phyloP scores from a whole-genome alignment of 768 basidiomycete genomes.

The Termitomyces sp. region DNA sequence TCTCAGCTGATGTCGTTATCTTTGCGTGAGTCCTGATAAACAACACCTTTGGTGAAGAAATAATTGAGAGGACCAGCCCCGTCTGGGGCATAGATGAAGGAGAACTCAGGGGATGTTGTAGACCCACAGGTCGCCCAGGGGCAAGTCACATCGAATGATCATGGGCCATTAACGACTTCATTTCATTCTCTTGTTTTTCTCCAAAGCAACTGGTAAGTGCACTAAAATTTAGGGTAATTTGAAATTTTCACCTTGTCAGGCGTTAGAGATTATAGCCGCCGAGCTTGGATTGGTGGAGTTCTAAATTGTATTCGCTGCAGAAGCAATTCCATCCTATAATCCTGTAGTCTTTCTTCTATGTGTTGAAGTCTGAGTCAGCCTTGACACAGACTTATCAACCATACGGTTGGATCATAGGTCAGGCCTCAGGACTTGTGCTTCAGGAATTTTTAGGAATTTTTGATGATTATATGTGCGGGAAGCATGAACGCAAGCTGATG shows the following conservation, averaged over 20 bases:
- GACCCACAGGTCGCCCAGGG: slow-evolving; percentile 40
- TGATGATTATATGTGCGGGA: background rate
- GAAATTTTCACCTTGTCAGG: slow-evolving; percentile 17
- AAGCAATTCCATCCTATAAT: background rate
- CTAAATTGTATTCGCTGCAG: background rate
- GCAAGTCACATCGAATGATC: slow-evolving; percentile 19
- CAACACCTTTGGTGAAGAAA: slow-evolving; percentile 32
- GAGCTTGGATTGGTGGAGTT: slow-evolving; percentile 22
- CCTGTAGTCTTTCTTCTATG: background rate
- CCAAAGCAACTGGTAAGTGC: slow-evolving; percentile 35
- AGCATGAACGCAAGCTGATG: background rate
- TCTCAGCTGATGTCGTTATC: slow-evolving; percentile 43
- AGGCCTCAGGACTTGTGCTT: background rate
- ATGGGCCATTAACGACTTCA: background rate
- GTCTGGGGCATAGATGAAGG: slow-evolving; percentile 41
- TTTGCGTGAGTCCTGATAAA: slow-evolving; percentile 34
- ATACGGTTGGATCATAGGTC: background rate
- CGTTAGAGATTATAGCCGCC: slow-evolving; percentile 32
- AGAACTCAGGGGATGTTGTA: slow-evolving; percentile 33
- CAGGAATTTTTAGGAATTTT: background rate
- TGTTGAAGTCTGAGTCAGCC: background rate
- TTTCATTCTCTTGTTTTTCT: slow-evolving; percentile 20
- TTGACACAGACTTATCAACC: background rate
- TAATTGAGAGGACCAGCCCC: slow-evolving; percentile 25
- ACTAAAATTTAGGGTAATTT: background rate